Conservation (phyloP, 140 eudicot species). For the Erigeron philadelphicus region DNA sequence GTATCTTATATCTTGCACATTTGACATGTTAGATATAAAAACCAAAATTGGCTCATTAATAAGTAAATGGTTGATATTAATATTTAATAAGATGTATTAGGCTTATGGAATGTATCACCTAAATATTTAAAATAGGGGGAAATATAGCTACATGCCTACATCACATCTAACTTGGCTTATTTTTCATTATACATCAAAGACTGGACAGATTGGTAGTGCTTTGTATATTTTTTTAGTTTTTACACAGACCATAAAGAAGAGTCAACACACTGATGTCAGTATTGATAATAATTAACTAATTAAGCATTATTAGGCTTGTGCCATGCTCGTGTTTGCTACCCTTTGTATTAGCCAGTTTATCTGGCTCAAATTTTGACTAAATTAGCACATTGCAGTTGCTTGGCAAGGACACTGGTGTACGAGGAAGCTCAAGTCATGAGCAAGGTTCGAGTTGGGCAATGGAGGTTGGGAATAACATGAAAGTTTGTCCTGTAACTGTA, state of each 20-base stretch:
- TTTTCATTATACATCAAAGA: not conserved
- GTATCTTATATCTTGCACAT: not conserved
- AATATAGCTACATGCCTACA: not conserved
- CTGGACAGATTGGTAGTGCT: not conserved
- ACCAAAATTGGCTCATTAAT: not conserved
- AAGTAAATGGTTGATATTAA: not conserved
- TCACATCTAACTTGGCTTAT: not conserved
- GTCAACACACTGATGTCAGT: no score
- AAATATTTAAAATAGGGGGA: not conserved
- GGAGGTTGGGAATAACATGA: slow-evolving; percentile 69
- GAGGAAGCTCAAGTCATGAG: slow-evolving; percentile 49
- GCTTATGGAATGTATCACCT: not conserved
- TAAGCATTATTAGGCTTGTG: no score
- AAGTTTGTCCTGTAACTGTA: slow-evolving; percentile 78
- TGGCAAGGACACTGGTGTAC: slow-evolving; percentile 48
- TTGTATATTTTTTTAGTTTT: not conserved
- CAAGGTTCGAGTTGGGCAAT: slow-evolving; percentile 97
- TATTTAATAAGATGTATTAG: not conserved
- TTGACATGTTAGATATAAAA: not conserved
- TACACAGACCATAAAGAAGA: not conserved
- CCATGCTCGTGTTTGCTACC: not conserved
- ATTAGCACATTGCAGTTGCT: slow-evolving; percentile 37
- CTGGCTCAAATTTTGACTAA: not conserved
- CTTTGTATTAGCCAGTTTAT: not conserved
- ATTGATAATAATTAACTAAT: no score